Base-by-base conservation (phyloP, 73 alveolate species). In the Tetrahymena borealis region DNA sequence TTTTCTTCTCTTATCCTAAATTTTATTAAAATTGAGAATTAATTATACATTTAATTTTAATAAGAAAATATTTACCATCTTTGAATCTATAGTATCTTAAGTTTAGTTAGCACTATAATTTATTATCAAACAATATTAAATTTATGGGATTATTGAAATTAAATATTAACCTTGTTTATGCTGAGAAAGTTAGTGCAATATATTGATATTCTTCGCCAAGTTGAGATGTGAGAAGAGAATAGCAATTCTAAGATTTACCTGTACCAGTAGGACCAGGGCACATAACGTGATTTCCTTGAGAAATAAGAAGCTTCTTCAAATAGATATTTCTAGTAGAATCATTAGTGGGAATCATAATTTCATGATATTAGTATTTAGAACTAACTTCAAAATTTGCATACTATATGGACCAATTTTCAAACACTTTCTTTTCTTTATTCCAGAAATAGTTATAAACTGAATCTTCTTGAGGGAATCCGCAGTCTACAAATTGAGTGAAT, bases 191-290 rank as follows among this genome's bases (percentile, higher is more conserved):
- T 79, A 99, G 94, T 39, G 98, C 96, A 24, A 99, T 94, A 39
- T 99, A 96, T 94, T 96, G 95, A 95, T 96, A 98, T 94, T 97
- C 98, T 79, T 99, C 99, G 39, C 99, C 99, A 94, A 99, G 95
- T 32, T 99, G 99, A 92, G 95, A 96, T 39, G 98, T 98, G 91
- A 99, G 95, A 39, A 98, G 97, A 95, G 98, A 99, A 90, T 97
- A 94, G 90, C 98, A 94, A 92, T 99, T 99, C 43, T 99, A 99
- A 33, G 99, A 97, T 95, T 99, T 99, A 32, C 99, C 99, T 36
- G 99, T 99, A 90, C 99, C 99, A 10, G 99, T 99, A 31, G 99
- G 99, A n/a, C 99, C 99, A 94, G 99, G 99, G 20, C 99, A 96
- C 13, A 99, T 97, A n/a, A 96, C 99, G 95, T 99, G 99, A 96